Percentiles rank a stretch among this genome's conserved stretches.
These are phyloP conservation scores for Bassia scoparia DNA, from an alignment of 148 eudicot genomes.

Conservation along the genomic window DNA sequence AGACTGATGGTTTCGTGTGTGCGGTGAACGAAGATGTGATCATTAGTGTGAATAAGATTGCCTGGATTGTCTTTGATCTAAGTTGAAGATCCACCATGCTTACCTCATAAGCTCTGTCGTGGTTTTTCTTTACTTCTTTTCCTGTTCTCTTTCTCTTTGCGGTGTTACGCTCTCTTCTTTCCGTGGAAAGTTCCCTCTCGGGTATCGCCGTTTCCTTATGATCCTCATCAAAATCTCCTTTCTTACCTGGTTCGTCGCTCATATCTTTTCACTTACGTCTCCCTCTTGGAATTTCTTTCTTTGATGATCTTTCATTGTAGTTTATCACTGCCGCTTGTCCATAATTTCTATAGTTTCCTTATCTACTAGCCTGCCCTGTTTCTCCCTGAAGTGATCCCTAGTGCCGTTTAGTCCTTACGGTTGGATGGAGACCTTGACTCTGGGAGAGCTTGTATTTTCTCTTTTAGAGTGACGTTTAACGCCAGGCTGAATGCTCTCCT, in stretches of 20 bases:
- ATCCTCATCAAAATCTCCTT: no score
- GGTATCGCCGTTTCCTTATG: no score
- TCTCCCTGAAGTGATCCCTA: constrained; percentile 60
- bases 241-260: no score
- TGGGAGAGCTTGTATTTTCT: constrained; percentile 39
- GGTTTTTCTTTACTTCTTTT: constrained; percentile 23
- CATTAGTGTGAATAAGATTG: constrained; percentile 69
- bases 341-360: constrained; percentile 40
- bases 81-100: constrained; percentile 48
- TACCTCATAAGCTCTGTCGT: constrained; percentile 44
- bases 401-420: constrained; percentile 75
- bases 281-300: constrained; percentile 41
- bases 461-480: constrained; percentile 42
- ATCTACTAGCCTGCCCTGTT: constrained; percentile 42
- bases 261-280: no score
- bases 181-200: no score
- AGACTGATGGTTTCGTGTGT: constrained; percentile 59
- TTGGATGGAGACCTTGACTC: constrained; percentile 60
- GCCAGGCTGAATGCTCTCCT: constrained; percentile 46
- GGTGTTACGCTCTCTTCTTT: no score
- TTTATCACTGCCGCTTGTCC: constrained; percentile 43
- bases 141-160: constrained; percentile 29
- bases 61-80: constrained; percentile 54
- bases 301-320: constrained; percentile 35
- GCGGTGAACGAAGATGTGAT: constrained; percentile 52